Evolutionary conservation across 2,329 filamentous ascomycete species (phyloP).

Genomic region (Botrytis galanthina): DNA sequence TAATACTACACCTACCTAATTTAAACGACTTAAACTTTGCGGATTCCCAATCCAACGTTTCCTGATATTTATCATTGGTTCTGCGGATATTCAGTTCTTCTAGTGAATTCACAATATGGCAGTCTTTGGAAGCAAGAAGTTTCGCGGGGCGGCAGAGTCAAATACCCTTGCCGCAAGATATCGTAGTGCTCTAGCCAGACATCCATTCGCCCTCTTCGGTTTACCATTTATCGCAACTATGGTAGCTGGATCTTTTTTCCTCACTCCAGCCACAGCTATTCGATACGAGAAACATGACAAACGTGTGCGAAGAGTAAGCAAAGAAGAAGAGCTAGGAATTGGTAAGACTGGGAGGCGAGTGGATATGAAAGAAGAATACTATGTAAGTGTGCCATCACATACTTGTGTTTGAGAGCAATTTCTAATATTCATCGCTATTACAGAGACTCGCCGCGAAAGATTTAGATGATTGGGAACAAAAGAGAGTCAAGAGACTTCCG

Average conservation of each 20-base stretch:
- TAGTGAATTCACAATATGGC: conserved; percentile 46
- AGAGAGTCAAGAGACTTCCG: conserved; percentile 82
- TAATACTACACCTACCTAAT: not conserved
- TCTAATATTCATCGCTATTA: conserved; percentile 23
- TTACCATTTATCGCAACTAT: conserved; percentile 90
- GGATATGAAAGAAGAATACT: conserved; percentile 83
- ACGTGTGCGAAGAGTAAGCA: conserved; percentile 78
- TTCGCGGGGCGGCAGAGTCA: conserved; percentile 62
- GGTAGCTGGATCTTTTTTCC: conserved; percentile 85
- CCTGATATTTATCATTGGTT: not conserved
- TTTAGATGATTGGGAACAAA: conserved; percentile 95
- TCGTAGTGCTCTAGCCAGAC: conserved; percentile 68
- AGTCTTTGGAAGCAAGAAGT: conserved; percentile 68
- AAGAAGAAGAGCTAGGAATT: conserved; percentile 83
- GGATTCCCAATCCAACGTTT: not conserved
- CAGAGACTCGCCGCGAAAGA: conserved; percentile 84
- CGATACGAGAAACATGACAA: conserved; percentile 92
- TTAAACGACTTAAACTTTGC: not conserved
- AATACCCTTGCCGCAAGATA: conserved; percentile 74
- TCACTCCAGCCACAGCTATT: conserved; percentile 90
- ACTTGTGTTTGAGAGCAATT: not conserved
- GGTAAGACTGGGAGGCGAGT: conserved; percentile 68
- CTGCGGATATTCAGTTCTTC: no score
- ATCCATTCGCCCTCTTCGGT: conserved; percentile 90
- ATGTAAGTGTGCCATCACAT: conserved; percentile 54